Evolutionary conservation across 345 rosid species (phyloP).

Genomic region (Jatropha curcas): DNA sequence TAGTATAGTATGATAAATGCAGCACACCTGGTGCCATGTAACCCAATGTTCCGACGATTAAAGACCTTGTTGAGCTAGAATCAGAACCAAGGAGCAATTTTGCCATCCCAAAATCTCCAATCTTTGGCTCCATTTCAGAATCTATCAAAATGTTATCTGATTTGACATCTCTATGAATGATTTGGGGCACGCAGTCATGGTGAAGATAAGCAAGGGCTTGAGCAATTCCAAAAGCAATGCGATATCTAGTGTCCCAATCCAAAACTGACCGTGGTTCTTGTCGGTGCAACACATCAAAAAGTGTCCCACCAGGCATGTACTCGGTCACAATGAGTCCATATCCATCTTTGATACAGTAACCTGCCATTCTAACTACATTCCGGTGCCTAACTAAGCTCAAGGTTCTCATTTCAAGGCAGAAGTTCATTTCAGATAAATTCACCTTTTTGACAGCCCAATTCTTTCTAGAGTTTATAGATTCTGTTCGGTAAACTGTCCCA

Average conservation of each 20-base stretch:
- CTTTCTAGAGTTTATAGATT: constrained; percentile 25
- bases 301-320: constrained; percentile 27
- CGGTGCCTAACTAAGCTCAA: constrained; percentile 36
- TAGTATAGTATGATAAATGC: neutral
- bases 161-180: constrained; percentile 42
- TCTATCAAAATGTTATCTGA: constrained; percentile 40
- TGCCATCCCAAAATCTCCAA: constrained; percentile 43
- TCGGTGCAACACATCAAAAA: constrained; percentile 31
- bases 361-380: constrained; percentile 35
- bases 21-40: constrained; percentile 46
- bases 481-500: constrained; percentile 42
- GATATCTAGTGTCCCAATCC: constrained; percentile 36
- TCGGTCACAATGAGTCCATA: constrained; percentile 35
- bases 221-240: constrained; percentile 38
- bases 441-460: constrained; percentile 47
- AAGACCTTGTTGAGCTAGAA: constrained; percentile 31
- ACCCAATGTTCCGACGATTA: constrained; percentile 41
- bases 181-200: constrained; percentile 45
- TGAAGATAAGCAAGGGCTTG: constrained; percentile 45
- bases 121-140: constrained; percentile 41
- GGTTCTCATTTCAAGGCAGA: constrained; percentile 31
- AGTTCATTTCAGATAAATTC: constrained; percentile 32
- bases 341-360: constrained; percentile 36
- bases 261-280: constrained; percentile 23
- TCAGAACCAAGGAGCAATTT: constrained; percentile 29